Base-by-base conservation (phyloP, 116 monocot genomes). In the Phalaenopsis hybrid region DNA sequence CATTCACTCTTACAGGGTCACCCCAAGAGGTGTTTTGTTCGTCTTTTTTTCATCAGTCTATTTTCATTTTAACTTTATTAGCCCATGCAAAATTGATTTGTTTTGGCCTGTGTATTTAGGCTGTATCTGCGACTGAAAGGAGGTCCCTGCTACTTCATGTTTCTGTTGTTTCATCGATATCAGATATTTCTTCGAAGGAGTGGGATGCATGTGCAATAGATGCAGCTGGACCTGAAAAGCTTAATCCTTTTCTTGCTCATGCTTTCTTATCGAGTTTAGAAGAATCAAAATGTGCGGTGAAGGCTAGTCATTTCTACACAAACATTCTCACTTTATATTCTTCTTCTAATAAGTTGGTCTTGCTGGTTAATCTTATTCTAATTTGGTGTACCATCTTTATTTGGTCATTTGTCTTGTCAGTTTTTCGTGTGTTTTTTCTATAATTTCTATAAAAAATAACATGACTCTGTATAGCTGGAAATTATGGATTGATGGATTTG, bases 201-300 rank as follows among this genome's bases (percentile, higher is more conserved):
- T 98, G 98, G 98, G 95, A 98, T 92, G 89, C 89, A 72, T 98
- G 98, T 83, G 95, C 92, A 44, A 5, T 83, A 75, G 95, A 93
- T 87, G 81, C 92, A 57, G 85, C 84, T 88, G 88, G 92, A 20
- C 76, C 25, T 72, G 92, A 90, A 76, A 87, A 88, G 49, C 87
- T 89, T 79, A 93, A 98, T 87, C 98, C 98, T 83, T 98, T 98
- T 79, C 88, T 90, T 25, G 84, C 90, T 78, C 92, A 98, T 92
- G 93, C 89, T 84, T 98, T 98, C 74, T 86, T 98, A 49, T 89
- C 84, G 57, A 89, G 90, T 80, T 87, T 98, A 86, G 98, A 98
- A 83, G 98, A 98, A 81, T 89, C 98, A 45, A 79, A 85, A 77
- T 93, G 85, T 85, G 89, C 95, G 52, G 89, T 93, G 50, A 81